Base-by-base conservation (phyloP, 202 grass and related monocot species). In the Brachypodium distachyon region DNA sequence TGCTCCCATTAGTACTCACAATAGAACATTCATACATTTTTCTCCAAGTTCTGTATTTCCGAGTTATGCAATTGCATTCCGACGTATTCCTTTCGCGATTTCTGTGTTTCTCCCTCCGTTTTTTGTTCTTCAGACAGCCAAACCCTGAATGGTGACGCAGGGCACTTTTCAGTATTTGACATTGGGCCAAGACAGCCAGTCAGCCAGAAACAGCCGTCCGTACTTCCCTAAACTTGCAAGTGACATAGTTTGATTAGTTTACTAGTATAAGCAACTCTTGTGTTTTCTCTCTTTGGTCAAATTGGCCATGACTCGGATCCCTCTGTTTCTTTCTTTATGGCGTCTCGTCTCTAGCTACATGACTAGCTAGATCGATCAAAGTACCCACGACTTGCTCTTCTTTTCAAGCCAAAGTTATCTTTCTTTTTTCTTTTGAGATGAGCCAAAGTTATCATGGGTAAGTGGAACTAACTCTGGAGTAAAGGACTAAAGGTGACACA, bases 261-360 rank as follows among this genome's bases (percentile, higher is more conserved):
- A 43, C 36, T 36, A n/a, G n/a, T n/a, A 21, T 64, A 61, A 29
- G 28, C 28, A 9, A 2, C 31, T 29, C 22, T 59, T 61, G 66
- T 59, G 72, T 32, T 69, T 61, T 59, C n/a, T n/a, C 53, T n/a
- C 33, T 6, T 26, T 52, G 76, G 77, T 34, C 61, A 31, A 60
- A 33, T 61, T 69, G 70, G 61, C 70, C 33, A 53, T 44, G 70
- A 80, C 77, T 60, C 32, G 61, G 83, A 85, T 69, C 34, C 83
- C 42, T 61, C 61, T 6, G 4, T 1, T 31, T 17, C 7, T 37
- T 76, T 19, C 12, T 49, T 60, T 28, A 19, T 38, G 2, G 0
- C 11, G 28, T 21, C 29, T 16, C 28, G 13, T 65, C 61, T 39
- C n/a, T 42, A 65, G 44, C 73, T 4, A 12, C 18, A 48, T 57